These are phyloP conservation scores for Erysimum cheiri DNA, from an alignment of 441 rosid genomes.

Conservation along the genomic window DNA sequence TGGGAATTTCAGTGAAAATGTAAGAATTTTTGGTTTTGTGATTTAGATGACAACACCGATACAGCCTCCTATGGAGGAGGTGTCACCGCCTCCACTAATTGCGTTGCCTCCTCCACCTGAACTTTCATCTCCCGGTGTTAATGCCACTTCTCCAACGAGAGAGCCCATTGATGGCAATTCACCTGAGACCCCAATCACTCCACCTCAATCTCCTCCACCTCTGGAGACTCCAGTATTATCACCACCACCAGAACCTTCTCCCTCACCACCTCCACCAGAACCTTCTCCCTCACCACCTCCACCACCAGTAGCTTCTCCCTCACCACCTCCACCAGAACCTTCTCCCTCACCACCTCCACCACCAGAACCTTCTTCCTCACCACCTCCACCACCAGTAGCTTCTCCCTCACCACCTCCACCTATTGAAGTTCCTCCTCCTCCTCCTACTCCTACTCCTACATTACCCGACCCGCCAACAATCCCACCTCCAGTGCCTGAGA, in stretches of 20 bases:
- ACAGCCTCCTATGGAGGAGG: conserved; percentile 35
- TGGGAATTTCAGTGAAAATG: conserved; percentile 12
- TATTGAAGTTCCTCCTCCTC: conserved; percentile 14
- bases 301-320: conserved; percentile 29
- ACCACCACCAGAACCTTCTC: conserved; percentile 31
- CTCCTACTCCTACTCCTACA: conserved; percentile 36
- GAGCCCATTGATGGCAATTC: conserved; percentile 34
- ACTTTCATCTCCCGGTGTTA: conserved; percentile 28
- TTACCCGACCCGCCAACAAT: conserved; percentile 25
- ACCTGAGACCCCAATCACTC: conserved; percentile 36
- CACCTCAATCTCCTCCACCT: conserved; percentile 40
- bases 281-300: conserved; percentile 38
- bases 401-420: conserved; percentile 39
- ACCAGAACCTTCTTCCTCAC: conserved; percentile 36
- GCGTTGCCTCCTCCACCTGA: conserved; percentile 15
- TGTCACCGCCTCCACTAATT: conserved; percentile 33
- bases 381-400: conserved; percentile 33
- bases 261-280: conserved; percentile 34
- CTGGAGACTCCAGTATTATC: conserved; percentile 27
- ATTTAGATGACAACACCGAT: conserved; percentile 40
- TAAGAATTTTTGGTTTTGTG: conserved; percentile 8
- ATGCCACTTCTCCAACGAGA: conserved; percentile 30
- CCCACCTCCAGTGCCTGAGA: conserved; percentile 34
- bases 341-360: conserved; percentile 34
- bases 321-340: conserved; percentile 33